phyloP scores from a whole-genome alignment of 768 basidiomycete genomes.

The Naganishia randhawae region DNA sequence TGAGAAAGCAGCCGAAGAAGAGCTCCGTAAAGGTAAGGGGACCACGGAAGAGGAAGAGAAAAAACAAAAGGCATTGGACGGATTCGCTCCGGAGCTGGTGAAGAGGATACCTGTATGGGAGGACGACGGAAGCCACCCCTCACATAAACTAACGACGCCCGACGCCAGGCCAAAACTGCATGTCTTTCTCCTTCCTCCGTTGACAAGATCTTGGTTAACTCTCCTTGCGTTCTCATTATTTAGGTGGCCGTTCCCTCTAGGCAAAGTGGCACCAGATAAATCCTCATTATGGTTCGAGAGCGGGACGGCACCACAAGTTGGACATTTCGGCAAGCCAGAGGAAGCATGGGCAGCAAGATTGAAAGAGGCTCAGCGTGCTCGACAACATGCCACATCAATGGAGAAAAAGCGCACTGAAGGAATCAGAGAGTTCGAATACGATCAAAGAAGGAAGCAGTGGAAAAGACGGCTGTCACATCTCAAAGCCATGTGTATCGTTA shows the following conservation, averaged over 20 bases:
- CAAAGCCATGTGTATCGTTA: slow-evolving; percentile 31
- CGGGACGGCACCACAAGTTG: slow-evolving; percentile 22
- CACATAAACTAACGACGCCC: slow-evolving; percentile 16
- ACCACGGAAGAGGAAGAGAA: neutral
- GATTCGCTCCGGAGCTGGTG: slow-evolving; percentile 1
- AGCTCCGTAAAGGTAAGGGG: neutral
- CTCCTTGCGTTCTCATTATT: neutral
- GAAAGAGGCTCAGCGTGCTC: slow-evolving; percentile 7
- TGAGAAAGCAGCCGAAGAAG: slow-evolving; percentile 22
- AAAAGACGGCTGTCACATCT: slow-evolving; percentile 27
- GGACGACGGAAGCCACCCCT: slow-evolving; percentile 28
- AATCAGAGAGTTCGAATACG: slow-evolving; percentile 29
- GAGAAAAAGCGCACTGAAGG: slow-evolving; percentile 22
- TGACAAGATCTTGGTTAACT: neutral
- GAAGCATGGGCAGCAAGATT: slow-evolving; percentile 18
- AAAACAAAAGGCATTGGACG: slow-evolving; percentile 1
- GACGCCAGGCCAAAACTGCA: slow-evolving; percentile 27
- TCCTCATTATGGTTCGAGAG: slow-evolving; percentile 28
- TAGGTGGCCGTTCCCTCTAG: slow-evolving; percentile 32
- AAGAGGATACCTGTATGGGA: slow-evolving; percentile 28
- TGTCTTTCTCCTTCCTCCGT: neutral
- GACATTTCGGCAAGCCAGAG: slow-evolving; percentile 23
- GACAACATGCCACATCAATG: neutral
- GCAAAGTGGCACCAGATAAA: slow-evolving; percentile 22
- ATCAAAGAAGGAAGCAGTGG: slow-evolving; percentile 29